Evolutionary conservation across 208 protist genomes (phyloP).

Genomic region (Entamoeba dispar): DNA sequence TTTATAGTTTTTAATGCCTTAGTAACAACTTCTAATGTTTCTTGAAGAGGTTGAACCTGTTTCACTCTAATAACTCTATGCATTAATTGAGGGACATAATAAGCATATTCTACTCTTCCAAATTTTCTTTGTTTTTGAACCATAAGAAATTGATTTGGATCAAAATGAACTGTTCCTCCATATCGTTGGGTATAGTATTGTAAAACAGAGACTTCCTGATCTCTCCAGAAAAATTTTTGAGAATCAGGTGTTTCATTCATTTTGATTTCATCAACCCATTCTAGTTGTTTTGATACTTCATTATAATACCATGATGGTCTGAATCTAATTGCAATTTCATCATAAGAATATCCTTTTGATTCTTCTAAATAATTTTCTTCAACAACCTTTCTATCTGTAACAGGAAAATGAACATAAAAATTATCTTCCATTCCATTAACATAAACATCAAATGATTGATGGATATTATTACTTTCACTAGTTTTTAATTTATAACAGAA

Average conservation of each 20-base stretch:
- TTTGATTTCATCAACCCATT: not conserved
- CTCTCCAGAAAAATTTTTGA: not conserved
- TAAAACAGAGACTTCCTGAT: not conserved
- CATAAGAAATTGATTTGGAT: not conserved
- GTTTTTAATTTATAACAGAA: not conserved
- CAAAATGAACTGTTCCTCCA: not conserved
- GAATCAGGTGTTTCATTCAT: not conserved
- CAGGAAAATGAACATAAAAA: not conserved
- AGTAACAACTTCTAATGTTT: not conserved
- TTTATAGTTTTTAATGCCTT: not conserved
- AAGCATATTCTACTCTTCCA: not conserved
- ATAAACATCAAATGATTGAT: not conserved
- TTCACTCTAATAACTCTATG: not conserved
- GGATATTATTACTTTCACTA: not conserved
- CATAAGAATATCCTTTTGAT: not conserved
- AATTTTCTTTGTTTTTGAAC: not conserved
- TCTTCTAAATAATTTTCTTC: not conserved
- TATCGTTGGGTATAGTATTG: not conserved
- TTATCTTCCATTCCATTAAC: not conserved
- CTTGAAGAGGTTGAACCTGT: not conserved
- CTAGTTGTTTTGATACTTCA: not conserved
- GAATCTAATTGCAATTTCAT: not conserved
- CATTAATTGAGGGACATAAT: not conserved
- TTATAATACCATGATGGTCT: not conserved
- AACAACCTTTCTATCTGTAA: not conserved